Percentiles rank a stretch among this genome's conserved stretches.
These are phyloP conservation scores for Exobasidium cylindrosporum DNA, from an alignment of 1,284 basidiomycete species.

Conservation along the genomic window DNA sequence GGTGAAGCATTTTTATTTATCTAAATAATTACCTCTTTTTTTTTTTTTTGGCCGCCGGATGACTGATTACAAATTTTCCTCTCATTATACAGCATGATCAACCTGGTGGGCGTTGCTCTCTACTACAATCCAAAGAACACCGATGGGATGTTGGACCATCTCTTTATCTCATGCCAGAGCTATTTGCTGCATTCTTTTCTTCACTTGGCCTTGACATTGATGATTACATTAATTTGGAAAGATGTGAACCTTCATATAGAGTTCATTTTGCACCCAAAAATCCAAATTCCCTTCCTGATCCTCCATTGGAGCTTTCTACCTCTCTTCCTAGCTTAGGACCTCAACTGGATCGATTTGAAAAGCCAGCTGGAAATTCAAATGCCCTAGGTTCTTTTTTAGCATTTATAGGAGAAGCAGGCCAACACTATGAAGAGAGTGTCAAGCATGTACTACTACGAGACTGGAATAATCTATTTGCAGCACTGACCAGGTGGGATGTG, in stretches of 20 bases:
- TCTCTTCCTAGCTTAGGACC: conserved; percentile 50
- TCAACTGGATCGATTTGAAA: conserved; percentile 60
- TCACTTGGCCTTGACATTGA: conserved; percentile 58
- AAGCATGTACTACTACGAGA: conserved; percentile 58
- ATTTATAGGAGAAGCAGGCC: conserved; percentile 57
- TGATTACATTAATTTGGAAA: conserved; percentile 57
- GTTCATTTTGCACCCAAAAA: conserved; percentile 34
- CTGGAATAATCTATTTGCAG: conserved; percentile 58
- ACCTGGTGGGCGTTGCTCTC: conserved; percentile 60
- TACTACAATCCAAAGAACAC: conserved; percentile 59
- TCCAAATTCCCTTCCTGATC: not conserved
- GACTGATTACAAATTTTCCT: not conserved
- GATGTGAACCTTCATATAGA: conserved; percentile 42
- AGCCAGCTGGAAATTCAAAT: conserved; percentile 57
- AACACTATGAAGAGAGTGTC: conserved; percentile 58
- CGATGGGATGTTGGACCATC: conserved; percentile 56
- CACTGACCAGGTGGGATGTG: conserved; percentile 50
- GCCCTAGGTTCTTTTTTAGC: conserved; percentile 50
- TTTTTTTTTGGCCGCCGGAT: not conserved
- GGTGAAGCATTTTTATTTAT: conserved; percentile 8
- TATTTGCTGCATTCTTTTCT: conserved; percentile 59
- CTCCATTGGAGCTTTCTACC: conserved; percentile 1
- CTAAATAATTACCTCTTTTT: not conserved
- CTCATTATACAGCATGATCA: conserved; percentile 22
- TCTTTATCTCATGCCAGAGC: conserved; percentile 59